phyloP scores from a whole-genome alignment of 2,329 filamentous ascomycete species.

The Basipetospora sp. region DNA sequence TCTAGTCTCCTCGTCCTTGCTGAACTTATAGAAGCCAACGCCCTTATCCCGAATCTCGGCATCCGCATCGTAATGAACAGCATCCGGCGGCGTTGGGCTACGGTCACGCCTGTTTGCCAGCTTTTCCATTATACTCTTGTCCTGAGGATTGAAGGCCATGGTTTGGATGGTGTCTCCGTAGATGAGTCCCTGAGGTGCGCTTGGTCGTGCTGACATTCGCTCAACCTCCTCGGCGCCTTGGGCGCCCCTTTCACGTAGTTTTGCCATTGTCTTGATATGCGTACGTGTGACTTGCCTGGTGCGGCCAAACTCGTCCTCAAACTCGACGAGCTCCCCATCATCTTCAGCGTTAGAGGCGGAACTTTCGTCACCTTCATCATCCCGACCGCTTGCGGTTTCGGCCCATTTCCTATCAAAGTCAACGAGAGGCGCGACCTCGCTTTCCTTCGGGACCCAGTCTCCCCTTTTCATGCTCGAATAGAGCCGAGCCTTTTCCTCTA shows the following conservation, averaged over 20 bases:
- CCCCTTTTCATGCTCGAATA: constrained; percentile 86
- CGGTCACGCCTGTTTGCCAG: constrained; percentile 66
- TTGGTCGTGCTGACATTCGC: constrained; percentile 52
- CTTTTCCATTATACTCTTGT: constrained; percentile 58
- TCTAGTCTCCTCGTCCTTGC: constrained; percentile 53
- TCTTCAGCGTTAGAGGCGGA: constrained; percentile 13
- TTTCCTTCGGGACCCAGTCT: constrained; percentile 57
- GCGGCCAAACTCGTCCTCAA: constrained; percentile 86
- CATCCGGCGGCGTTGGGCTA: constrained; percentile 63
- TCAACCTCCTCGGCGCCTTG: constrained; percentile 48
- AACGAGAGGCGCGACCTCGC: constrained; percentile 54
- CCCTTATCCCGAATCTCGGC: constrained; percentile 77
- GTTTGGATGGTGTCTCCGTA: constrained; percentile 75
- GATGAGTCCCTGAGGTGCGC: constrained; percentile 57
- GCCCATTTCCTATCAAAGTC: constrained; percentile 97
- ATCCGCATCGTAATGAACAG: constrained; percentile 72
- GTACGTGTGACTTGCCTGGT: constrained; percentile 55
- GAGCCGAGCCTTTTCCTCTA: constrained; percentile 78
- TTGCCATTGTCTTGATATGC: constrained; percentile 50
- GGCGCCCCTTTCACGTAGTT: constrained; percentile 35
- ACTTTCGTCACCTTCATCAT: constrained; percentile 22
- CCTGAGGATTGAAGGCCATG: constrained; percentile 66
- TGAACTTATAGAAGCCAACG: constrained; percentile 84
- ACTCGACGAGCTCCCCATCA: constrained; percentile 59
- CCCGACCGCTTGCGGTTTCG: constrained; percentile 36